Conservation (phyloP, 345 rosid species). For the Triadica sebifera region DNA sequence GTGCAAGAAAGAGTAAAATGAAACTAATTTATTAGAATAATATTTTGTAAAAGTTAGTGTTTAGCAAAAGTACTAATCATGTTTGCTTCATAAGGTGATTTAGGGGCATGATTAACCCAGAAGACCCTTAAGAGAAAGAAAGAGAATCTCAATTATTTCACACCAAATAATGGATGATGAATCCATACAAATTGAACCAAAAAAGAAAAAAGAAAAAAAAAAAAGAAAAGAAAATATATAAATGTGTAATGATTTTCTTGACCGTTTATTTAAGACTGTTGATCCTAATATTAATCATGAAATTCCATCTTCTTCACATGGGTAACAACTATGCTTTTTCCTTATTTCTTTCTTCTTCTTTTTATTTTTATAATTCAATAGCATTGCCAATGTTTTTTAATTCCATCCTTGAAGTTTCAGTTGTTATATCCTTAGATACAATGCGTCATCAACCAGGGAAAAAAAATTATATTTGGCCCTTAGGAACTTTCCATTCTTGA, state of each 20-base stretch:
- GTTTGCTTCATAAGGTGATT: background rate
- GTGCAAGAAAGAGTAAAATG: too few relatives aligned
- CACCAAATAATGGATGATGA: too few relatives aligned
- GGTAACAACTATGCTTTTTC: conserved; percentile 6
- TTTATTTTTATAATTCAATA: too few relatives aligned
- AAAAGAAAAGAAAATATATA: background rate
- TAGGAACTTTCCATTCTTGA: conserved; percentile 12
- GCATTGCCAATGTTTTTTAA: too few relatives aligned
- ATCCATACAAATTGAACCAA: too few relatives aligned
- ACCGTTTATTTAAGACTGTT: conserved; percentile 16
- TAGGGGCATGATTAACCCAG: background rate
- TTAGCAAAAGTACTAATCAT: background rate
- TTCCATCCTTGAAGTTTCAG: background rate
- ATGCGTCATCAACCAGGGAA: background rate
- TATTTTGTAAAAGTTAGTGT: background rate
- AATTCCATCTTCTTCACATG: conserved; percentile 22
- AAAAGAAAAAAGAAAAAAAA: too few relatives aligned
- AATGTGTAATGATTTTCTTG: conserved; percentile 19
- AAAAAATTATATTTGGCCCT: background rate
- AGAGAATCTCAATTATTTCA: background rate
- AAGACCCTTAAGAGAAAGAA: background rate
- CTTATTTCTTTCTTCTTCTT: too few relatives aligned
- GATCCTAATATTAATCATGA: conserved; percentile 11
- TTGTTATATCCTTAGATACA: background rate
- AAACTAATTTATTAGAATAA: background rate